Evolutionary conservation across 2,329 filamentous ascomycete genomes (phyloP).

Genomic region (Penicillium thymicola): DNA sequence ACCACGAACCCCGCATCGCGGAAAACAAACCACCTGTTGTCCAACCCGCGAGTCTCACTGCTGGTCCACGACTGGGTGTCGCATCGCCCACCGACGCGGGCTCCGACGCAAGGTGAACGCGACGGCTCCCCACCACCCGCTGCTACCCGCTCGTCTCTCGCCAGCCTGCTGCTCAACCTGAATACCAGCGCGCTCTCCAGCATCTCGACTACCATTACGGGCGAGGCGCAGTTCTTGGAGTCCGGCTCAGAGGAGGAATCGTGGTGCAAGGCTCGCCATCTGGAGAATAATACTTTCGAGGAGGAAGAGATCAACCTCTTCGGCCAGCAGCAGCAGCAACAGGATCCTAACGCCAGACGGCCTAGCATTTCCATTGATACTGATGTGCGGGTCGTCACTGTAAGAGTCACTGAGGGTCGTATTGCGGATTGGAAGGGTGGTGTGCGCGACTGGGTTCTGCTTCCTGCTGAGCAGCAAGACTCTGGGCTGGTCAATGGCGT

Average conservation of each 20-base stretch:
- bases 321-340: slow-evolving; percentile 35
- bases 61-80: slow-evolving; percentile 99
- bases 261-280: slow-evolving; percentile 78
- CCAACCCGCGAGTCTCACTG: slow-evolving; percentile 83
- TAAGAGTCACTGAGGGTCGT: slow-evolving; percentile 76
- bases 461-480: slow-evolving; percentile 30
- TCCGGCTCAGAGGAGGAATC: slow-evolving; percentile 74
- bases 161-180: slow-evolving; percentile 79
- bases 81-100: slow-evolving; percentile 76
- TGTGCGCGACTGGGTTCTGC: slow-evolving; percentile 70
- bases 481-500: slow-evolving; percentile 32
- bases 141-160: slow-evolving; percentile 67
- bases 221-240: slow-evolving; percentile 71
- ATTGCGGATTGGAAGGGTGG: slow-evolving; percentile 96
- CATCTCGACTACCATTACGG: slow-evolving; percentile 92
- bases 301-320: slow-evolving; percentile 51
- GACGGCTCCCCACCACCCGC: slow-evolving; percentile 63
- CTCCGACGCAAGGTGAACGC: slow-evolving; percentile 51
- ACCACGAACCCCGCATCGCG: slow-evolving; percentile 74
- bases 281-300: slow-evolving; percentile 89
- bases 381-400: slow-evolving; percentile 82
- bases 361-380: slow-evolving; percentile 65
- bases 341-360: slow-evolving; percentile 28
- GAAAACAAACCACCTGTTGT: slow-evolving; percentile 71
- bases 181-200: slow-evolving; percentile 84